Conservation (phyloP, 768 basidiomycete species). For the Hydnum rufescens region DNA sequence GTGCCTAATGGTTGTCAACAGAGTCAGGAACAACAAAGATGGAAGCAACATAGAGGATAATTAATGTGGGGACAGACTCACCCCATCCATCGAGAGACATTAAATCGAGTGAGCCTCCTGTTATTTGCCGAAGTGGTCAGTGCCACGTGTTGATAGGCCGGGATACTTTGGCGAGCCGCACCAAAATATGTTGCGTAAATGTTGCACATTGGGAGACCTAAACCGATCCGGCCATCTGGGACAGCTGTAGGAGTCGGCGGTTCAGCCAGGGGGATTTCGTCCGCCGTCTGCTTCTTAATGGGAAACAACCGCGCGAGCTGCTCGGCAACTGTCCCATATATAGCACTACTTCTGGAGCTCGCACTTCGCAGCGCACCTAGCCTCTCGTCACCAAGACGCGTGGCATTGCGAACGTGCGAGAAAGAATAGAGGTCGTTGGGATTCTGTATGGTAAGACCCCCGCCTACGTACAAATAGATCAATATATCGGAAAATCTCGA, state of each 20-base stretch:
- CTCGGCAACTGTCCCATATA: constrained; percentile 64
- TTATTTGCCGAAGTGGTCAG: neutral
- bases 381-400: constrained; percentile 44
- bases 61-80: constrained; percentile 19
- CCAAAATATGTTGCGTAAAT: constrained; percentile 55
- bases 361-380: constrained; percentile 47
- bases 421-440: constrained; percentile 78
- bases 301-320: constrained; percentile 36
- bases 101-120: constrained; percentile 60
- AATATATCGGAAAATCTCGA: neutral
- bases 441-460: constrained; percentile 38
- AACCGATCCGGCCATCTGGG: constrained; percentile 34
- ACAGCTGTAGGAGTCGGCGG: neutral
- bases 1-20: constrained; percentile 39
- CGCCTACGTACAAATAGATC: constrained; percentile 28
- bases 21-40: no score
- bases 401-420: constrained; percentile 62
- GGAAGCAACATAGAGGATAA: neutral
- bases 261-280: neutral
- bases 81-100: constrained; percentile 74
- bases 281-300: constrained; percentile 4
- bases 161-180: neutral
- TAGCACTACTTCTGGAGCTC: constrained; percentile 32
- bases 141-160: neutral
- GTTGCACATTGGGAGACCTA: constrained; percentile 77